These are phyloP conservation scores for Fusarium temperatum DNA, from an alignment of 2,329 filamentous ascomycete genomes.

Conservation along the genomic window DNA sequence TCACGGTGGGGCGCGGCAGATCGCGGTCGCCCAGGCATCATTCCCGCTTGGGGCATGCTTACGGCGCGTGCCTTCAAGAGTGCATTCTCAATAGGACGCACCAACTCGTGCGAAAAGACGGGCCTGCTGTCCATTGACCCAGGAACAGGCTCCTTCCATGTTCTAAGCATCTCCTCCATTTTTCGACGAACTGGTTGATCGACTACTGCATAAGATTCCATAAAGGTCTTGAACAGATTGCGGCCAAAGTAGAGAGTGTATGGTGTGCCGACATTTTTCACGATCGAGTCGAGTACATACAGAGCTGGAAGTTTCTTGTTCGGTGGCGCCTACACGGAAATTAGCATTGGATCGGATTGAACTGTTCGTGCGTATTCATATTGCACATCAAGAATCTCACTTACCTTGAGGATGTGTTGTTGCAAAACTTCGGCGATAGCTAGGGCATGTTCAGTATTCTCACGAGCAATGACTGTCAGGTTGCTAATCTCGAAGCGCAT, in stretches of 20 bases:
- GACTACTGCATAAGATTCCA: constrained; percentile 94
- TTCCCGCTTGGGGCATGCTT: constrained; percentile 63
- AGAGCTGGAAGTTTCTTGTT: constrained; percentile 93
- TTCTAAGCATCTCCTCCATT: constrained; percentile 97
- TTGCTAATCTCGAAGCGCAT: constrained; percentile 97
- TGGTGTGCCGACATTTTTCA: constrained; percentile 97
- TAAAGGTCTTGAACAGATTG: constrained; percentile 92
- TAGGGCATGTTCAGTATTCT: constrained; percentile 95
- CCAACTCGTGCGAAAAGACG: constrained; percentile 88
- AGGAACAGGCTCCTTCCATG: constrained; percentile 96
- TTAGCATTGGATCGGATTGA: constrained; percentile 47
- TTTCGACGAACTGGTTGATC: constrained; percentile 84
- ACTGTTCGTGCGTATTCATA: background rate
- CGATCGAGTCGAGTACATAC: constrained; percentile 97
- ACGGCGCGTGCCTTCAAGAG: constrained; percentile 81
- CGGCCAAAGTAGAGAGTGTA: constrained; percentile 95
- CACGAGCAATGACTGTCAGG: constrained; percentile 94
- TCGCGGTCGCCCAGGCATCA: constrained; percentile 57
- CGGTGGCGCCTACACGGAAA: constrained; percentile 75
- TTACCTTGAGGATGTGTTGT: constrained; percentile 94
- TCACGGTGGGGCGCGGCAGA: constrained; percentile 70
- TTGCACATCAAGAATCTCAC: constrained; percentile 44
- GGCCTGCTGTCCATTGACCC: constrained; percentile 92
- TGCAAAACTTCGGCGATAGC: constrained; percentile 91
- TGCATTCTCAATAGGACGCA: constrained; percentile 91